Percentiles rank a stretch among this genome's conserved stretches.
Evolutionary conservation across 208 protist species (phyloP).

Genomic region (Trypanosoma grayi): DNA sequence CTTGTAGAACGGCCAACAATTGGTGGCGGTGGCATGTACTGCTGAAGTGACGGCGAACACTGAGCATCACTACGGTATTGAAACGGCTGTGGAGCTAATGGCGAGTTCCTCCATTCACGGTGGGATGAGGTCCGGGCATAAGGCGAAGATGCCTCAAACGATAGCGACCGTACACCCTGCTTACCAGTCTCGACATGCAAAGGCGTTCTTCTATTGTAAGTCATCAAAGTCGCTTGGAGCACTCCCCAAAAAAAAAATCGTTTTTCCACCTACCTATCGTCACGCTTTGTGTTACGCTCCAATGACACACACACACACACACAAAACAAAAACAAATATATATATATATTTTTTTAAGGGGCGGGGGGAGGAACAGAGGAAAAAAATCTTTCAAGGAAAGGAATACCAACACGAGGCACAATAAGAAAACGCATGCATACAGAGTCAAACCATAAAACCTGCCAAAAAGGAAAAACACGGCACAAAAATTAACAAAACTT

Average conservation of each 20-base stretch:
- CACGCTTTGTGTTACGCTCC: not conserved
- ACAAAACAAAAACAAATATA: slow-evolving; percentile 15
- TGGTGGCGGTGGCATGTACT: slow-evolving; percentile 34
- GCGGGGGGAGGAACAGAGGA: not conserved
- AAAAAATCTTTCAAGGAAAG: not conserved
- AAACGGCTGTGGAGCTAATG: not conserved
- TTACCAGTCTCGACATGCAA: slow-evolving; percentile 1
- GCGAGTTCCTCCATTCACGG: slow-evolving; percentile 4
- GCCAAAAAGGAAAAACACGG: no score
- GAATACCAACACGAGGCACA: not conserved
- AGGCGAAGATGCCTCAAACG: not conserved
- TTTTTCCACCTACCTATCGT: not conserved
- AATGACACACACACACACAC: not conserved
- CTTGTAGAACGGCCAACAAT: slow-evolving; percentile 11
- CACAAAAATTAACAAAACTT: no score
- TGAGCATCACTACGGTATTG: slow-evolving; percentile 9
- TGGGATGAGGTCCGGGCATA: slow-evolving; percentile 14
- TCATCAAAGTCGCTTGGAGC: not conserved
- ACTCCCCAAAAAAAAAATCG: not conserved
- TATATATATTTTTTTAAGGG: slow-evolving; percentile 12
- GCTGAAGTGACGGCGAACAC: slow-evolving; percentile 8
- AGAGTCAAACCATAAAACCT: no score
- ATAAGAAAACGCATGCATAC: no score
- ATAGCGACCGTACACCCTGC: slow-evolving; percentile 8
- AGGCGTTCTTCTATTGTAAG: slow-evolving; percentile 3